These are phyloP conservation scores for Diaporthe australafricana DNA, from an alignment of 2,329 filamentous ascomycete species.

Conservation along the genomic window DNA sequence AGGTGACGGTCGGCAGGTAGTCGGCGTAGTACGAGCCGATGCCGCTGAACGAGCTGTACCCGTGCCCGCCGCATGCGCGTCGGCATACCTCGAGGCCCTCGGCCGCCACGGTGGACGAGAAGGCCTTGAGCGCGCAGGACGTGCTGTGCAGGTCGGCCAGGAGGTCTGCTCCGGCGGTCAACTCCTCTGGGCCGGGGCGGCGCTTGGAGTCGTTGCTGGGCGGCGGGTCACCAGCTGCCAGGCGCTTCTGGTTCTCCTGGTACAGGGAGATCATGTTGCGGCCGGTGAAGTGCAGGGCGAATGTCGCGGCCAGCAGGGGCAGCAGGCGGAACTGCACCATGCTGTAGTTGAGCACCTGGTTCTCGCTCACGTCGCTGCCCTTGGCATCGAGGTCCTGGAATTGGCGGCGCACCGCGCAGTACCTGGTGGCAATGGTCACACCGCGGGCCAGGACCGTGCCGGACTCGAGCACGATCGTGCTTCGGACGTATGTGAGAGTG, in stretches of 20 bases:
- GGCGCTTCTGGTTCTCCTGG: slow-evolving; percentile 76
- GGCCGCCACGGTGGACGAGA: slow-evolving; percentile 77
- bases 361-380: slow-evolving; percentile 68
- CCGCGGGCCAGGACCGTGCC: slow-evolving; percentile 78
- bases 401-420: slow-evolving; percentile 79
- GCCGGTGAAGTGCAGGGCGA: slow-evolving; percentile 84
- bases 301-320: slow-evolving; percentile 78
- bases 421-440: slow-evolving; percentile 82
- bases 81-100: slow-evolving; percentile 82
- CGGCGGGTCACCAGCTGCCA: slow-evolving; percentile 56
- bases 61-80: slow-evolving; percentile 81
- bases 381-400: slow-evolving; percentile 79
- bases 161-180: slow-evolving; percentile 72
- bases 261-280: slow-evolving; percentile 81
- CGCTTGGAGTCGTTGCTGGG: slow-evolving; percentile 52
- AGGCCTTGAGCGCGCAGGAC: slow-evolving; percentile 80
- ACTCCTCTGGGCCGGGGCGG: slow-evolving; percentile 75
- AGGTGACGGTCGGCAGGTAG: slow-evolving; percentile 77
- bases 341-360: slow-evolving; percentile 82
- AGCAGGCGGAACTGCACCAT: slow-evolving; percentile 82
- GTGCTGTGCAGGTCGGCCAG: slow-evolving; percentile 82
- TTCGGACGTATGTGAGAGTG: slow-evolving; percentile 80
- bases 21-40: slow-evolving; percentile 81
- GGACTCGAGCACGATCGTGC: slow-evolving; percentile 79
- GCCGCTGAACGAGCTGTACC: slow-evolving; percentile 80